Percentiles rank a stretch among this genome's conserved stretches.
phyloP scores from a whole-genome alignment of 1,139 yeast genomes.

The Meyerozyma smithsonii region DNA sequence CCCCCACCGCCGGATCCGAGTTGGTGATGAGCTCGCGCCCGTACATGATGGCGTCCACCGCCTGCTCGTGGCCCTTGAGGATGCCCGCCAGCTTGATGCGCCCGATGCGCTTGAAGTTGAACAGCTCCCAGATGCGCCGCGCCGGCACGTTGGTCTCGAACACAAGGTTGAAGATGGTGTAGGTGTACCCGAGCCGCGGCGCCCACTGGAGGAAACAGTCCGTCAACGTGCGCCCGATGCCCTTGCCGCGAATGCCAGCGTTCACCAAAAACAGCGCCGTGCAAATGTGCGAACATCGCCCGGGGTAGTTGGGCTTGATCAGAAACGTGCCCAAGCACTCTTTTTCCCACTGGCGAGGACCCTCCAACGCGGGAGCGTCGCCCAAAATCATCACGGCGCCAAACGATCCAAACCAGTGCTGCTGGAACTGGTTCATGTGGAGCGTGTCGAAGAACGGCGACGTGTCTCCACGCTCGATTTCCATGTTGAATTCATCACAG shows the following conservation, averaged over 20 bases:
- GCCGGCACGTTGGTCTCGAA: conserved; percentile 88
- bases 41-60: conserved; percentile 78
- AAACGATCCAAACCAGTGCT: conserved; percentile 84
- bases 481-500: conserved; percentile 91
- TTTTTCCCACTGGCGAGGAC: conserved; percentile 77
- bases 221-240: conserved; percentile 80
- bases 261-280: conserved; percentile 86
- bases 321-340: conserved; percentile 83
- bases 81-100: conserved; percentile 81
- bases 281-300: conserved; percentile 89
- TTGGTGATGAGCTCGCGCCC: conserved; percentile 50
- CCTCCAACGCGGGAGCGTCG: conserved; percentile 55
- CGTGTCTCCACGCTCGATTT: conserved; percentile 84
- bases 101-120: conserved; percentile 75
- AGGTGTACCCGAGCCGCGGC: conserved; percentile 79
- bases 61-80: conserved; percentile 73
- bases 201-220: conserved; percentile 91
- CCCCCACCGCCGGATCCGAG: conserved; percentile 49
- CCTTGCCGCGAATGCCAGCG: conserved; percentile 90
- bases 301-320: conserved; percentile 87
- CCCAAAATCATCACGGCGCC: conserved; percentile 87
- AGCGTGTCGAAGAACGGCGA: conserved; percentile 79
- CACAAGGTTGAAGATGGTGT: conserved; percentile 77
- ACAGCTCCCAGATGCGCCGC: conserved; percentile 70
- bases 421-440: conserved; percentile 65